phyloP scores from a whole-genome alignment of 1,139 yeast genomes.

The Yamadazyma sp. region DNA sequence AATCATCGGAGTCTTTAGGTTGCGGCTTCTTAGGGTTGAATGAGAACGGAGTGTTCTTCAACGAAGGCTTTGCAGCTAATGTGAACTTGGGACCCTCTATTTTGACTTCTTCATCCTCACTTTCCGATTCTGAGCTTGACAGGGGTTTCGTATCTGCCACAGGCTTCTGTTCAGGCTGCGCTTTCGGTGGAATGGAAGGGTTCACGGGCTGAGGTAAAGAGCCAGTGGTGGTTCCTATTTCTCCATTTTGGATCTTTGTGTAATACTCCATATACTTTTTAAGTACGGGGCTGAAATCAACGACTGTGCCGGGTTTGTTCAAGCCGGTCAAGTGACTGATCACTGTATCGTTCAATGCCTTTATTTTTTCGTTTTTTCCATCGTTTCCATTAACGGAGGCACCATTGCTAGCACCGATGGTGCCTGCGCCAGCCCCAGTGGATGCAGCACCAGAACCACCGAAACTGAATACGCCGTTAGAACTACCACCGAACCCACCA shows the following conservation, averaged over 20 bases:
- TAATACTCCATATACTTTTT: constrained; percentile 62
- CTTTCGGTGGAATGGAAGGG: constrained; percentile 11
- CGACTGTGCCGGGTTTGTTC: constrained; percentile 47
- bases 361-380: constrained; percentile 43
- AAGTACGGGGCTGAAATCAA: constrained; percentile 57
- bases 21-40: constrained; percentile 46
- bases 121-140: constrained; percentile 31
- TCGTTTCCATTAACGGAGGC: constrained; percentile 1
- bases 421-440: constrained; percentile 3
- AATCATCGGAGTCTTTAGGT: constrained; percentile 31
- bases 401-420: not conserved
- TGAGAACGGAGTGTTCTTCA: constrained; percentile 59
- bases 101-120: constrained; percentile 42
- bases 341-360: constrained; percentile 71
- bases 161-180: constrained; percentile 1
- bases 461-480: not conserved
- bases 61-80: constrained; percentile 50
- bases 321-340: constrained; percentile 48
- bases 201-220: constrained; percentile 3
- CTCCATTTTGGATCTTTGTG: constrained; percentile 32
- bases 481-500: not conserved
- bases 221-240: not conserved
- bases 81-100: constrained; percentile 69
- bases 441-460: not conserved
- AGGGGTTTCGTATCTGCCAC: not conserved